A percentile compares a stretch with the other conserved stretches of the same genome.
These are phyloP conservation scores for Beauveria asiatica DNA, from an alignment of 2,329 filamentous ascomycete genomes.

Conservation along the genomic window DNA sequence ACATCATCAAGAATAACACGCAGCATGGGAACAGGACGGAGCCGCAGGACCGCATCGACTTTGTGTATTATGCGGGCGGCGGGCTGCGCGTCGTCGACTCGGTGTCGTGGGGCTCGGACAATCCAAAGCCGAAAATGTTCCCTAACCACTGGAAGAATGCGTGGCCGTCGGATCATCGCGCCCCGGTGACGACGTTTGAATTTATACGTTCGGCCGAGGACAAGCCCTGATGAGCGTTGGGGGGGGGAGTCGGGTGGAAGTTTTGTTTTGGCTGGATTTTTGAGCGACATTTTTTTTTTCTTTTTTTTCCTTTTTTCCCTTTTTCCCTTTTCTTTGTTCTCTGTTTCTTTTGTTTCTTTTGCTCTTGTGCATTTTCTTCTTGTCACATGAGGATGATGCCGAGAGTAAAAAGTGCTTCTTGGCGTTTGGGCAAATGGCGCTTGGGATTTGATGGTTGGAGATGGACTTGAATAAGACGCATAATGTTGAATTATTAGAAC, in stretches of 20 bases:
- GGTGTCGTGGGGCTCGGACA: conserved; percentile 22
- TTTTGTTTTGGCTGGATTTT: neutral
- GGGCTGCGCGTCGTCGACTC: conserved; percentile 17
- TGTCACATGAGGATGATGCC: neutral
- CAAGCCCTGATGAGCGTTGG: too few species aligned
- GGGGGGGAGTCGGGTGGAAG: too few species aligned
- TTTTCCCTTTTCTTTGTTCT: neutral
- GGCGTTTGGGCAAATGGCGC: neutral
- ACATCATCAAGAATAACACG: conserved; percentile 27
- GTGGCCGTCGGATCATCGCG: conserved; percentile 32
- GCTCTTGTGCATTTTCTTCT: neutral
- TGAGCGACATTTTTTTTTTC: neutral
- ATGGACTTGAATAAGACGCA: neutral
- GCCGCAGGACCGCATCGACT: conserved; percentile 35
- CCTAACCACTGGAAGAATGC: conserved; percentile 29
- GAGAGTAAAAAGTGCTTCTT: neutral
- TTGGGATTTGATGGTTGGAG: neutral
- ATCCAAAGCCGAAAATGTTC: conserved; percentile 19
- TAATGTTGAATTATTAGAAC: too few species aligned
- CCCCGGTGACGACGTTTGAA: conserved; percentile 23
- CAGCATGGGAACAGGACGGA: conserved; percentile 19
- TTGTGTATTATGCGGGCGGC: conserved; percentile 31
- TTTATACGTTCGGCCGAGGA: neutral
- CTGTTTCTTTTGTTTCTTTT: too few species aligned
- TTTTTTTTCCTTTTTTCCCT: too few species aligned